These are phyloP conservation scores for Mycena galopus DNA, from an alignment of 768 basidiomycete species.

Conservation along the genomic window DNA sequence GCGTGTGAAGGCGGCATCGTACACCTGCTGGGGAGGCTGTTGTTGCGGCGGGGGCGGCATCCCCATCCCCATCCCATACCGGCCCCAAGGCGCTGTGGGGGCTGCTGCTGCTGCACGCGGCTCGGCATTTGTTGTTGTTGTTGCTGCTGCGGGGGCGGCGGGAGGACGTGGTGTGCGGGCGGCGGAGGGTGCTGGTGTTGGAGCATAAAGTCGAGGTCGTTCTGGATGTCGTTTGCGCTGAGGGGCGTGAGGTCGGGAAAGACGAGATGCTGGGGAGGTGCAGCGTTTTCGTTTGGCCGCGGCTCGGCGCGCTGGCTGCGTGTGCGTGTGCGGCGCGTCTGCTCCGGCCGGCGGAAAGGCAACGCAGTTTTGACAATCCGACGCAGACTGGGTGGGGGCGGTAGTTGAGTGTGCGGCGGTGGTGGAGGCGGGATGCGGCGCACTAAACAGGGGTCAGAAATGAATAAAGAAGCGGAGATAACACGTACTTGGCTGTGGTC, in stretches of 20 bases:
- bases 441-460: conserved; percentile 50
- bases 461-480: not conserved
- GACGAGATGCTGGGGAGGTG: conserved; percentile 45
- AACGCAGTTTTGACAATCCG: conserved; percentile 70
- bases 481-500: conserved; percentile 78
- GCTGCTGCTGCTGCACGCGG: conserved; percentile 13
- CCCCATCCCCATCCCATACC: conserved; percentile 4
- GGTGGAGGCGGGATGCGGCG: conserved; percentile 75
- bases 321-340: conserved; percentile 35
- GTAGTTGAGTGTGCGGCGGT: conserved; percentile 62
- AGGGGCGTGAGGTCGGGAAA: conserved; percentile 64
- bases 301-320: conserved; percentile 38
- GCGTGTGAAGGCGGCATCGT: conserved; percentile 24
- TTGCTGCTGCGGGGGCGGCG: conserved; percentile 36
- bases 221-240: conserved; percentile 60
- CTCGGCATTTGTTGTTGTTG: conserved; percentile 33
- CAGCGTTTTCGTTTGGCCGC: conserved; percentile 46
- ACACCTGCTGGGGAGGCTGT: conserved; percentile 24
- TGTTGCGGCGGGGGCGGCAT: conserved; percentile 26
- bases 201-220: conserved; percentile 68
- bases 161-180: conserved; percentile 36
- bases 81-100: conserved; percentile 1
- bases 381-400: conserved; percentile 70
- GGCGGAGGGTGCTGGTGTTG: conserved; percentile 53
- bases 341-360: conserved; percentile 55